These are phyloP conservation scores for Neurospora tetraspora DNA, from an alignment of 495 filamentous ascomycete genomes.

Conservation along the genomic window DNA sequence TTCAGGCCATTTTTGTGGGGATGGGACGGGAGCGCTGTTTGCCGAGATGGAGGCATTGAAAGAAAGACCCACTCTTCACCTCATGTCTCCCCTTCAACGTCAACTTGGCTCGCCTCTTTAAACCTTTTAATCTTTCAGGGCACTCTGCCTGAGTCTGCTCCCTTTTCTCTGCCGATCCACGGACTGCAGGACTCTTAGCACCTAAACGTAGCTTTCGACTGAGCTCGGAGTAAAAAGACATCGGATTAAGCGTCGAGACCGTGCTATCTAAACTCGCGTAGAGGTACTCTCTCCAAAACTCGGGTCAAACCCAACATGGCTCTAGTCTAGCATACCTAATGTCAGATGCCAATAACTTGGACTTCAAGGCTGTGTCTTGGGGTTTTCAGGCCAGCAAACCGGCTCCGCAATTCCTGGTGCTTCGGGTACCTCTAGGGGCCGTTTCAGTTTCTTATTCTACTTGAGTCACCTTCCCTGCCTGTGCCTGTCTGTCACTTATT, in stretches of 20 bases:
- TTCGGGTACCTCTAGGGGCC: background rate
- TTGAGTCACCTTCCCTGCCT: background rate
- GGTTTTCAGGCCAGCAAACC: background rate
- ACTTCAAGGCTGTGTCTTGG: background rate
- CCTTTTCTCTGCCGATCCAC: background rate
- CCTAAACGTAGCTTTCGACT: background rate
- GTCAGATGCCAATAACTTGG: background rate
- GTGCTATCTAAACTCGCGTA: background rate
- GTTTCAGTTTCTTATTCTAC: background rate
- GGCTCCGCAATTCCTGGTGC: background rate
- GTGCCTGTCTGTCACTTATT: background rate
- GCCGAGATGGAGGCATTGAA: background rate
- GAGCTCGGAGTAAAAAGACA: background rate
- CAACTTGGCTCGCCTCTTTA: background rate
- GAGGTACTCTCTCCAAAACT: background rate
- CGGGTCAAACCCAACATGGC: background rate
- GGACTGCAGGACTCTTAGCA: background rate
- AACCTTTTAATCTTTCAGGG: background rate
- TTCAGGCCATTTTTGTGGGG: background rate
- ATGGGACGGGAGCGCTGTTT: background rate
- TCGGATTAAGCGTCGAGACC: background rate
- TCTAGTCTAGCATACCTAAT: background rate
- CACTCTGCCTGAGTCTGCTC: no score
- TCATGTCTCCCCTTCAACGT: background rate
- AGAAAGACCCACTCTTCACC: background rate